Evolutionary conservation across 495 filamentous ascomycete species (phyloP).

Genomic region (Trichoderma virens): DNA sequence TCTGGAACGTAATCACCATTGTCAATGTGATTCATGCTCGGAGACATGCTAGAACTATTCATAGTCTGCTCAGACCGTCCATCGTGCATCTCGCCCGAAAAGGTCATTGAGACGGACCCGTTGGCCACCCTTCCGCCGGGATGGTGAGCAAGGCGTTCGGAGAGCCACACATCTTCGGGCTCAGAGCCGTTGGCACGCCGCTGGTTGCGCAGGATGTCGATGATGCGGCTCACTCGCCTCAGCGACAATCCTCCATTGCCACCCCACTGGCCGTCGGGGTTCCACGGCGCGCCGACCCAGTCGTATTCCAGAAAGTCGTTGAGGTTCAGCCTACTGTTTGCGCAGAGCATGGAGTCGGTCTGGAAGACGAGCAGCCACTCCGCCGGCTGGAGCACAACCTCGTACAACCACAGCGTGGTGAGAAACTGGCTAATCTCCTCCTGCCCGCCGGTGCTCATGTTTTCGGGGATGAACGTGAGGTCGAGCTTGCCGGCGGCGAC

Average conservation of each 20-base stretch:
- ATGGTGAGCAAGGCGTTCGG: constrained; percentile 34
- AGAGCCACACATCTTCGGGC: constrained; percentile 44
- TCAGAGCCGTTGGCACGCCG: constrained; percentile 26
- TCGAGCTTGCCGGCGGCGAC: constrained; percentile 38
- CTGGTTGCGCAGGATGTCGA: constrained; percentile 38
- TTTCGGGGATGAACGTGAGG: constrained; percentile 35
- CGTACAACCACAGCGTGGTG: constrained; percentile 40
- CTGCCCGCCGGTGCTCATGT: constrained; percentile 34
- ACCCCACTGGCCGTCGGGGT: constrained; percentile 30
- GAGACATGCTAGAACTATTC: background rate
- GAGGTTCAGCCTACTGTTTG: constrained; percentile 34
- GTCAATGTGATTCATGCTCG: constrained; percentile 9
- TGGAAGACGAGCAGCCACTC: constrained; percentile 43
- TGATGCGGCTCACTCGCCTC: constrained; percentile 37
- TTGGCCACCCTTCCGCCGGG: constrained; percentile 37
- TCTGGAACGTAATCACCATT: constrained; percentile 26
- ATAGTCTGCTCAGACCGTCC: constrained; percentile 12
- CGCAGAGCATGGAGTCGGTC: constrained; percentile 43
- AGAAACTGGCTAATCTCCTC: constrained; percentile 40
- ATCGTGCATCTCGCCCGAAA: constrained; percentile 37
- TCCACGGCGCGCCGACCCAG: constrained; percentile 47
- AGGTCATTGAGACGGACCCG: constrained; percentile 31
- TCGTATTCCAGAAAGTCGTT: constrained; percentile 44
- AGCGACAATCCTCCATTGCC: constrained; percentile 44
- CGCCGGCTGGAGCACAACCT: constrained; percentile 31